Conservation (phyloP, 371 early-diverging fungal genomes). For the Mucor piriformis region DNA sequence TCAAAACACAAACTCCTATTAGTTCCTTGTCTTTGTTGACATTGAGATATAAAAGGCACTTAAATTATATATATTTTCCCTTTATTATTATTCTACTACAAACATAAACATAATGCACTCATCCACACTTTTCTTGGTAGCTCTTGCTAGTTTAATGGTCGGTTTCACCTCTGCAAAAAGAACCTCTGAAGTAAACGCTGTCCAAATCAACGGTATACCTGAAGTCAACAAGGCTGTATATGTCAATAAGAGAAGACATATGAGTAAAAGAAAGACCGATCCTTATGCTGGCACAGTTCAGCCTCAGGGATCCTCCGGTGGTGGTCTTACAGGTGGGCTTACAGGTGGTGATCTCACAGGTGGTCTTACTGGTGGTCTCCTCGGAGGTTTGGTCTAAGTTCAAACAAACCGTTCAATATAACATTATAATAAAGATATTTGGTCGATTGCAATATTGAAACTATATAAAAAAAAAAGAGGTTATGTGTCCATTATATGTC, state of each 20-base stretch:
- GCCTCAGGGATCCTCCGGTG: not conserved
- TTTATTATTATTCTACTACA: not conserved
- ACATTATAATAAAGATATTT: too few relatives aligned
- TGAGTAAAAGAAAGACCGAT: not conserved
- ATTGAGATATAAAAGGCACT: not conserved
- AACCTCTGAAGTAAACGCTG: not conserved
- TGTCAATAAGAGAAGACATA: not conserved
- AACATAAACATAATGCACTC: not conserved
- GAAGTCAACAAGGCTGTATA: not conserved
- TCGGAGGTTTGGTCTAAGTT: too few relatives aligned
- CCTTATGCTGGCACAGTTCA: not conserved
- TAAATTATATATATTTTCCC: not conserved
- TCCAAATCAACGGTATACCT: not conserved
- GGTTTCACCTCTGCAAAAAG: not conserved
- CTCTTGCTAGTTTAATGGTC: not conserved
- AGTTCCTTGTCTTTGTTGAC: not conserved
- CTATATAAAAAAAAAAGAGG: too few relatives aligned
- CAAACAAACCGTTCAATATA: too few relatives aligned
- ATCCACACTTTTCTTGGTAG: not conserved
- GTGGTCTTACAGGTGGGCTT: not conserved
- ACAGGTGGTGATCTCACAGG: not conserved
- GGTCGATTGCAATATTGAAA: too few relatives aligned
- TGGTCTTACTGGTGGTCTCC: not conserved
- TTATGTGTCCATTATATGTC: too few relatives aligned
- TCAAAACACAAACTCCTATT: not conserved